A percentile compares a stretch with the other conserved stretches of the same genome.
Evolutionary conservation across 768 basidiomycete species (phyloP).

Genomic region (Clavulina sp.): DNA sequence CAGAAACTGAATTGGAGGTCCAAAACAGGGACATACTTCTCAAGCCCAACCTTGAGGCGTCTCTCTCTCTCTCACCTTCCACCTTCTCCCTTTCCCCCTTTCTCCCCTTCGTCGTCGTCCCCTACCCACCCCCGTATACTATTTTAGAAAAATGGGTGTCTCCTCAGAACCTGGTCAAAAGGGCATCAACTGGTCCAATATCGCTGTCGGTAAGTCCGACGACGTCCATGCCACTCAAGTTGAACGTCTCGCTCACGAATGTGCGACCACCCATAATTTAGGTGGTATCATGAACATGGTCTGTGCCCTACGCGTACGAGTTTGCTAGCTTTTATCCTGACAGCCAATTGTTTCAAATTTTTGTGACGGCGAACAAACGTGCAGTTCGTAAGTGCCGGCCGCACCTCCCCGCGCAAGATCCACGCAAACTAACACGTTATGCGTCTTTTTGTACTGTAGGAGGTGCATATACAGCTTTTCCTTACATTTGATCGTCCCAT

Average conservation of each 20-base stretch:
- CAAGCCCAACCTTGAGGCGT: too few relatives aligned
- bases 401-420: too few relatives aligned
- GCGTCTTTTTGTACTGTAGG: constrained; percentile 1
- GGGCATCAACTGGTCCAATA: constrained; percentile 86
- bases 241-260: constrained; percentile 12
- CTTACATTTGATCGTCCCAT: constrained; percentile 10
- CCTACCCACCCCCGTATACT: neutral
- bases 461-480: constrained; percentile 6
- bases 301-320: too few relatives aligned
- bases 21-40: too few relatives aligned
- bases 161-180: constrained; percentile 69
- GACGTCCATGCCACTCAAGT: too few relatives aligned
- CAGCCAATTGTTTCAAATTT: too few relatives aligned
- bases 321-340: too few relatives aligned
- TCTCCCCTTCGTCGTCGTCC: constrained; percentile 1
- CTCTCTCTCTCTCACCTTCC: neutral
- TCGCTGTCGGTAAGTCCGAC: constrained; percentile 65
- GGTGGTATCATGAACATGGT: constrained; percentile 99
- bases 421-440: too few relatives aligned
- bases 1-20: too few relatives aligned
- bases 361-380: too few relatives aligned
- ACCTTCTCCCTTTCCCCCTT: neutral
- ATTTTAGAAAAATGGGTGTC: constrained; percentile 8
- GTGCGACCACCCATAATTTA: constrained; percentile 17
- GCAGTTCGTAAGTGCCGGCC: too few relatives aligned